phyloP scores from a whole-genome alignment of 2,329 filamentous ascomycete species.

The Monosporascus sp. region DNA sequence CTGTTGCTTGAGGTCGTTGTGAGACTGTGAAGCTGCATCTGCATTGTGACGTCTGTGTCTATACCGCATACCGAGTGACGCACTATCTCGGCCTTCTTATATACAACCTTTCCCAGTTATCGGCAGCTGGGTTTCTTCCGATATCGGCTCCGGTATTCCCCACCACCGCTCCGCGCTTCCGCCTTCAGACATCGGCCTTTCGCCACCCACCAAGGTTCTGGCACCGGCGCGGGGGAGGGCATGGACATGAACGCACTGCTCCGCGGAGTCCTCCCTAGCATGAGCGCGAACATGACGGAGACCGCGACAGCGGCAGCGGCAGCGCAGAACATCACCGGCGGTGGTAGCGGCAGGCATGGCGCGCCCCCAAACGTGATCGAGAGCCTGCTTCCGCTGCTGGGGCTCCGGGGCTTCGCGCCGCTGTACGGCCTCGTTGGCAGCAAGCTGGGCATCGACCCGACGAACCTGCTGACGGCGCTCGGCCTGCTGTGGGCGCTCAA shows the following conservation, averaged over 20 bases:
- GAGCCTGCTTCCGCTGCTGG: slow-evolving; percentile 39
- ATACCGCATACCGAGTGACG: no score
- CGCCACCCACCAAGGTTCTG: not conserved
- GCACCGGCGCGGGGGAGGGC: not conserved
- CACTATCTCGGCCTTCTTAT: no score
- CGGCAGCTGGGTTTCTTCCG: no score
- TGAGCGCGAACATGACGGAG: slow-evolving; percentile 12
- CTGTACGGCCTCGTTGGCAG: slow-evolving; percentile 39
- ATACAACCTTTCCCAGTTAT: no score
- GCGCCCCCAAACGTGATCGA: slow-evolving; percentile 24
- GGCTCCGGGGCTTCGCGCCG: slow-evolving; percentile 36
- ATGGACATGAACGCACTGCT: slow-evolving; percentile 17
- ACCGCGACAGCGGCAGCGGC: not conserved
- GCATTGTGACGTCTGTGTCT: no score
- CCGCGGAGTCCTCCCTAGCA: slow-evolving; percentile 11
- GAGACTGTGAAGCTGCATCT: no score
- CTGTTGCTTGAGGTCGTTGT: no score
- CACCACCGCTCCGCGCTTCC: no score
- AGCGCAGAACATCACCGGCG: slow-evolving; percentile 6
- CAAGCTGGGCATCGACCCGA: slow-evolving; percentile 44
- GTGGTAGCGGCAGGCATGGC: slow-evolving; percentile 3
- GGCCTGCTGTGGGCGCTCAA: slow-evolving; percentile 44
- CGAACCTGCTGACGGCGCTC: slow-evolving; percentile 37
- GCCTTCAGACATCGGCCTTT: no score
- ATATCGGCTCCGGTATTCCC: no score